Percentiles rank a stretch among this genome's conserved stretches.
These are phyloP conservation scores for Termitomyces titanicus DNA, from an alignment of 768 basidiomycete species.

Conservation along the genomic window DNA sequence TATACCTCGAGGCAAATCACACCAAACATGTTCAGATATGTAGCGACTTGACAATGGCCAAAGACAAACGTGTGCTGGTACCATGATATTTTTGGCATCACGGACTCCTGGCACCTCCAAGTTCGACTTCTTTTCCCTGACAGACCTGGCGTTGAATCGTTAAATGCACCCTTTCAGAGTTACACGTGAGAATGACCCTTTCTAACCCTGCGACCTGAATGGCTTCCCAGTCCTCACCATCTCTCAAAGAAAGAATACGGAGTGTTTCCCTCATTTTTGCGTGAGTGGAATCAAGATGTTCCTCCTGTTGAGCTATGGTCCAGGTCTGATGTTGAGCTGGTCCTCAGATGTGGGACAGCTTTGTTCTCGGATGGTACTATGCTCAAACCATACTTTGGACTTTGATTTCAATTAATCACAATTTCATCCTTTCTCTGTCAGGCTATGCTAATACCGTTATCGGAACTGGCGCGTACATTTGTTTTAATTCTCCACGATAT, in stretches of 20 bases:
- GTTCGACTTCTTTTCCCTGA: too few species aligned
- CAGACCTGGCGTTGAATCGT: too few species aligned
- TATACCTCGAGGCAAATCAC: too few species aligned
- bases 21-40: too few species aligned
- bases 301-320: neutral
- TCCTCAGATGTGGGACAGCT: conserved; percentile 3
- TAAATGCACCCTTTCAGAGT: neutral
- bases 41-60: too few species aligned
- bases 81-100: too few species aligned
- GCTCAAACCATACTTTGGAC: neutral
- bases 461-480: conserved; percentile 7
- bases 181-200: neutral
- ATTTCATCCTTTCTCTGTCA: neutral
- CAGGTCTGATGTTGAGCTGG: neutral
- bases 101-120: too few species aligned
- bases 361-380: conserved; percentile 6
- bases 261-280: conserved; percentile 5
- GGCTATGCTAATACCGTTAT: conserved; percentile 10
- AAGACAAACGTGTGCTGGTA: too few species aligned
- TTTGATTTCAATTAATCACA: neutral
- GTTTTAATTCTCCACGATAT: neutral
- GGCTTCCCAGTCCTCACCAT: neutral
- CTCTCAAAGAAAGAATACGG: conserved; percentile 1
- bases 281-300: neutral
- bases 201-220: neutral